Base-by-base conservation (phyloP, 805 yeast species). In the Saturnispora zaruensis region DNA sequence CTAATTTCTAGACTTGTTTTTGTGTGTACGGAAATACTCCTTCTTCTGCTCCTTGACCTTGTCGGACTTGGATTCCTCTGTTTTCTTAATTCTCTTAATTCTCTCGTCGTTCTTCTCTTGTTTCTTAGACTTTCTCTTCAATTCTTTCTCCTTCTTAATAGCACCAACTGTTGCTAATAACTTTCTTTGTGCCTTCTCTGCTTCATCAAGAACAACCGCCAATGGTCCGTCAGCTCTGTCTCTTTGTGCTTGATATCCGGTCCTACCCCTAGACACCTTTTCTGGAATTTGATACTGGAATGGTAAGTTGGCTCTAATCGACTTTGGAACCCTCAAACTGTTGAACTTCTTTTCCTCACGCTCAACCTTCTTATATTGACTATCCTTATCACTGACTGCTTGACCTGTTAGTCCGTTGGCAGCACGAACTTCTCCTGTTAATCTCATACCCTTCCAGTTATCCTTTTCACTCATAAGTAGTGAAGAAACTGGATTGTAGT, bases 401-500 rank as follows among this genome's bases (percentile, higher is more conserved):
- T 48, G 53, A 25, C 37, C 18, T 20, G 76, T 79, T 44, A 88
- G 61, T 36, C 75, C 77, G 57, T 75, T 66, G 23, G 77, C 95
- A 21, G 93, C 91, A 60, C 99, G 79, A 41, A 93, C 89, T 60
- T 84, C 84, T 51, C 99, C 99, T 0, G 97, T 93, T 54, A 91
- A 74, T 63, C 96, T 79, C 95, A 93, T 89, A 55, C 99, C 99
- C 61, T 78, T 78, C 99, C 99, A 93, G 60, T 87, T 87, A 30
- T 75, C 72, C 69, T 93, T 93, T 57, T 88, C 79, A 33, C 71
- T 63, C 51, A 90, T 67, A 59, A 95, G 73, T 63, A 91, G 72
- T 1, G 99, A 93, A 0, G 97, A 86, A 20, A 93, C 98, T 1
- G 98, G 98, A 63, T 93, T 95, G 68, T 91, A 95, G 68, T 88